These are phyloP conservation scores for Xenosphaeropsis pyriputrescens DNA, from an alignment of 2,329 filamentous ascomycete species.

Conservation along the genomic window DNA sequence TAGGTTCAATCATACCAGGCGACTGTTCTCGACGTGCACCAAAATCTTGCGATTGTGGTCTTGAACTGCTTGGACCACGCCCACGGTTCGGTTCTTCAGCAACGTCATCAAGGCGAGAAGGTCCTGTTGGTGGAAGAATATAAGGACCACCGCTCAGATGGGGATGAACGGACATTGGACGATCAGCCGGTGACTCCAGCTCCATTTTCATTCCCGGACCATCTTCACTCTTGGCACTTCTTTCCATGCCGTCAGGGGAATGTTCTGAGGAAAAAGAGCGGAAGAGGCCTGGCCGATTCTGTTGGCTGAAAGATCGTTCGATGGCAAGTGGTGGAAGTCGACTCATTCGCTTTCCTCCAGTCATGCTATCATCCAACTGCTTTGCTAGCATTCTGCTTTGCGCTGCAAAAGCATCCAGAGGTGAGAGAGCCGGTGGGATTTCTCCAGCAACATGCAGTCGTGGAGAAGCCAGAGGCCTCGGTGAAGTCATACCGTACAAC, in stretches of 20 bases:
- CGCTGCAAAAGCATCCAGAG: constrained; percentile 85
- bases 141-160: constrained; percentile 38
- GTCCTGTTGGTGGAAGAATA: constrained; percentile 2
- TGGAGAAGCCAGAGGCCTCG: constrained; percentile 34
- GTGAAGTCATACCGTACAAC: constrained; percentile 4
- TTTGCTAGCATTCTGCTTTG: constrained; percentile 80
- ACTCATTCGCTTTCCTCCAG: constrained; percentile 66
- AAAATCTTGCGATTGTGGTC: constrained; percentile 19
- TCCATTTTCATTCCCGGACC: constrained; percentile 32
- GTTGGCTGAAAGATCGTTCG: constrained; percentile 59
- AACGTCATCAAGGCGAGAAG: constrained; percentile 5
- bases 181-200: constrained; percentile 33
- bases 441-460: constrained; percentile 66
- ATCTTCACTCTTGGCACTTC: not conserved
- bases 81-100: constrained; percentile 12
- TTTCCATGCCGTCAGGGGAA: constrained; percentile 12
- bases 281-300: constrained; percentile 68
- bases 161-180: constrained; percentile 63
- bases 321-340: constrained; percentile 72
- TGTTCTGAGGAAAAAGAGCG: constrained; percentile 56
- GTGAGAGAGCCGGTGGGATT: constrained; percentile 78
- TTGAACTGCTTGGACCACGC: constrained; percentile 6
- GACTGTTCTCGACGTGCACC: constrained; percentile 43
- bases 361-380: constrained; percentile 68
- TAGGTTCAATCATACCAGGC: constrained; percentile 31